phyloP scores from a whole-genome alignment of 129 eudicot species.

The Artemisia annua region DNA sequence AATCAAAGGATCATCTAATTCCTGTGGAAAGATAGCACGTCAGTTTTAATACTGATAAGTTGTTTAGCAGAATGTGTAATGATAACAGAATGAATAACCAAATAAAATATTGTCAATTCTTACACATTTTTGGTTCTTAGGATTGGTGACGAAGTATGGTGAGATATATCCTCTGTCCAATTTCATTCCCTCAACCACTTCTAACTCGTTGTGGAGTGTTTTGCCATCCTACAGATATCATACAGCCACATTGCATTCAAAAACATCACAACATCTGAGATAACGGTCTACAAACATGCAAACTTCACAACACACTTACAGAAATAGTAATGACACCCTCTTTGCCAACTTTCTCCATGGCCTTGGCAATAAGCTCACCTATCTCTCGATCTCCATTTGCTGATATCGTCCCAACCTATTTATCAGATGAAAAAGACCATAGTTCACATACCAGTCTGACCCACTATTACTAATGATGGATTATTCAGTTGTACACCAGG shows the following conservation, averaged over 20 bases:
- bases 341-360: conserved; percentile 20
- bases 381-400: conserved; percentile 18
- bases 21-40: too few relatives aligned
- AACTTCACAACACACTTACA: background rate
- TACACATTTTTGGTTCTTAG: conserved; percentile 11
- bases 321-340: conserved; percentile 9
- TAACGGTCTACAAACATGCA: background rate
- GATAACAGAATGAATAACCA: too few relatives aligned
- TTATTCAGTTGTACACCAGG: background rate
- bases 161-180: conserved; percentile 43
- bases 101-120: too few relatives aligned
- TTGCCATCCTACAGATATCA: conserved; percentile 32
- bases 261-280: background rate
- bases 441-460: too few relatives aligned
- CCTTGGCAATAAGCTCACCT: conserved; percentile 13
- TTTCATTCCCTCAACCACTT: conserved; percentile 45
- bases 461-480: too few relatives aligned
- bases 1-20: conserved; percentile 48
- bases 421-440: background rate
- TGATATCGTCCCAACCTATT: conserved; percentile 12
- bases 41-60: too few relatives aligned
- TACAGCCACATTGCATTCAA: background rate
- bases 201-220: conserved; percentile 33
- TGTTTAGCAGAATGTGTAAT: too few relatives aligned
- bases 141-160: conserved; percentile 42